Percentiles rank a stretch among this genome's conserved stretches.
Conservation (phyloP, 2,329 filamentous ascomycete genomes). For the Aureobasidium melanogenum region DNA sequence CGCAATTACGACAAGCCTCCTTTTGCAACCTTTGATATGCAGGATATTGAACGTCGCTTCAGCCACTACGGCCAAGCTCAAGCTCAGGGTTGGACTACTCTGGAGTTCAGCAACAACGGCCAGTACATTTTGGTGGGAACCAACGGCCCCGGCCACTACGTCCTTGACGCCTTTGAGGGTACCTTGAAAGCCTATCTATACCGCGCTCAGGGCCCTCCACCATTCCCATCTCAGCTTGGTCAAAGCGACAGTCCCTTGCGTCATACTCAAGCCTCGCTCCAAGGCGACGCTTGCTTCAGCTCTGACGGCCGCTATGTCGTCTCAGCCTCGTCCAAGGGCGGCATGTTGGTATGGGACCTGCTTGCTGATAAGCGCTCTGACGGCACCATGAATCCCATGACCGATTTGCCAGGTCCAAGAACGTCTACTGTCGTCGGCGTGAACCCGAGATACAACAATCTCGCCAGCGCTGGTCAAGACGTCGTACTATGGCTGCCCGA, state of each 20-base stretch:
- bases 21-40: slow-evolving; percentile 76
- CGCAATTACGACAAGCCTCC: slow-evolving; percentile 90
- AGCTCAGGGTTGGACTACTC: slow-evolving; percentile 65
- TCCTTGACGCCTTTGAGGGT: slow-evolving; percentile 89
- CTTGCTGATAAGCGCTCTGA: slow-evolving; percentile 46
- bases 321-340: slow-evolving; percentile 62
- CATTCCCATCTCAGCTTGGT: slow-evolving; percentile 13
- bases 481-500: slow-evolving; percentile 42
- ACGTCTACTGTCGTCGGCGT: slow-evolving; percentile 70
- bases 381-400: slow-evolving; percentile 52
- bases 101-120: slow-evolving; percentile 95
- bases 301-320: slow-evolving; percentile 85
- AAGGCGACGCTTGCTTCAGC: slow-evolving; percentile 77
- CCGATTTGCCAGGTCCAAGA: slow-evolving; percentile 54
- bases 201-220: slow-evolving; percentile 19
- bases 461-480: slow-evolving; percentile 83
- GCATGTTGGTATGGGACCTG: slow-evolving; percentile 81
- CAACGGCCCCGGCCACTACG: slow-evolving; percentile 73
- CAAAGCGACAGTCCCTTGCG: slow-evolving; percentile 12
- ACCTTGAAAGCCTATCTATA: slow-evolving; percentile 40
- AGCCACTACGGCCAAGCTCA: slow-evolving; percentile 39
- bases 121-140: slow-evolving; percentile 79
- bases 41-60: slow-evolving; percentile 51
- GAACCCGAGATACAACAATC: slow-evolving; percentile 85
- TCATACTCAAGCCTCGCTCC: slow-evolving; percentile 23